Conservation (phyloP, 495 filamentous ascomycete species). For the Bacidia rubella region DNA sequence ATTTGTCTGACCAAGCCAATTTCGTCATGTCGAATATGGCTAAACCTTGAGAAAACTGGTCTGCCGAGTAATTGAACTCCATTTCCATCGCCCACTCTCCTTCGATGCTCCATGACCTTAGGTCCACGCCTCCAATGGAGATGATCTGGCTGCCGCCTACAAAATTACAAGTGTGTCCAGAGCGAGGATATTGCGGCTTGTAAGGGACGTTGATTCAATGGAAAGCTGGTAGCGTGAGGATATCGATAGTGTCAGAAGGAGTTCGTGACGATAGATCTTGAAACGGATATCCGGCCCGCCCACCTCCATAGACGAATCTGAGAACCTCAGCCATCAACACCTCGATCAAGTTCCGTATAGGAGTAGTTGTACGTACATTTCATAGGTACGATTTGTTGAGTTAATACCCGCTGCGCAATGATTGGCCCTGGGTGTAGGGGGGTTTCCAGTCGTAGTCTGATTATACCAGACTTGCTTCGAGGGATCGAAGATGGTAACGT, state of each 20-base stretch:
- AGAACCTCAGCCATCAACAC: not conserved
- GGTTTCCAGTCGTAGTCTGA: conserved; percentile 12
- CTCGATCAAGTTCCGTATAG: not conserved
- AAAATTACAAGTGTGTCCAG: conserved; percentile 9
- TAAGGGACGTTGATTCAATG: conserved; percentile 25
- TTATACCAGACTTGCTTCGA: conserved; percentile 9
- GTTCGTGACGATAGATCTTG: conserved; percentile 5
- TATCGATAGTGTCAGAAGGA: conserved; percentile 12
- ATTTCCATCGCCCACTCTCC: not conserved
- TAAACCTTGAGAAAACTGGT: conserved; percentile 11
- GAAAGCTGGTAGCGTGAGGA: conserved; percentile 36
- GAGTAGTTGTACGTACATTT: conserved; percentile 10
- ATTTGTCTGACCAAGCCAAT: conserved; percentile 7
- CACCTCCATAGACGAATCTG: conserved; percentile 11
- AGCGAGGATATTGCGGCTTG: conserved; percentile 10
- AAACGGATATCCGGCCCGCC: no score
- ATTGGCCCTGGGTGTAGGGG: not conserved
- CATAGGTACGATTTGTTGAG: conserved; percentile 9
- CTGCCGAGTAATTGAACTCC: not conserved
- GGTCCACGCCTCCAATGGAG: conserved; percentile 10
- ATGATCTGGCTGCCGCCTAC: conserved; percentile 18
- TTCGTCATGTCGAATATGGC: conserved; percentile 12
- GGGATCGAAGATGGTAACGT: conserved; percentile 8
- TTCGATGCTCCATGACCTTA: not conserved
- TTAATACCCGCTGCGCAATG: conserved; percentile 10